Evolutionary conservation across 176 grass and related monocot genomes (phyloP), one percentile per base, ranked within the genome.

Genomic region (Aegilops longissima): DNA sequence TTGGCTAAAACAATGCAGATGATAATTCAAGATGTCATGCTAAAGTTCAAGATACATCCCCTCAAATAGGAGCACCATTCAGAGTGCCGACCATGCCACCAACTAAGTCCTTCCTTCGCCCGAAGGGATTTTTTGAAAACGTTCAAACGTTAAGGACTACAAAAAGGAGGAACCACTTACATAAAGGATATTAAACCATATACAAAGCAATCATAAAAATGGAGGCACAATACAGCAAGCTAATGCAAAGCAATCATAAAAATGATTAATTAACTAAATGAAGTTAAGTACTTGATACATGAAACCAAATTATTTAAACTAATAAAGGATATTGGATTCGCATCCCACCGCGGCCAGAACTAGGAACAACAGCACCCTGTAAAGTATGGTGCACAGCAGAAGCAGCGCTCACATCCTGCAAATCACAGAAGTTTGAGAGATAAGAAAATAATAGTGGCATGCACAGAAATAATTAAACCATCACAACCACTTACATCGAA

Each of bases 331-430:
- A 99, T 99, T 99, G 97, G 86, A 99, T 99, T 42, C 97, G 90
- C 97, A 99, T 99, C 88, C 97, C 97, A 93, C 97, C 97, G 12
- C 97, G 97, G 10, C 97, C 94, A 84, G 97, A 99, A 80, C 97
- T 99, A 70, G 94, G 89, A 92, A 99, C 86, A 87, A 99, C 87
- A 51, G 94, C 97, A 87, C 97, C 97, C 81, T 99, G 97, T 59
- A 99, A 77, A 93, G 85, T 99, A 71, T 94, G 97, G 79, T 99
- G 97, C 65, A 99, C 97, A 85, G 70, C 84, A 52, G 87, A 80
- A 61, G 94, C 97, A 47, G 92, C 54, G 84, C 72, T 73, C 67
- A 97, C 85, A 92, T 99, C 94, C 97, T 99, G 77, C 80, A 92
- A 85, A 77, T 52, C 27, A 13, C 66, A 89, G 38, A 49, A 70